Evolutionary conservation across 2,329 filamentous ascomycete genomes (phyloP), one percentile per base, ranked within the genome.

Genomic region (Xylaria sp.): DNA sequence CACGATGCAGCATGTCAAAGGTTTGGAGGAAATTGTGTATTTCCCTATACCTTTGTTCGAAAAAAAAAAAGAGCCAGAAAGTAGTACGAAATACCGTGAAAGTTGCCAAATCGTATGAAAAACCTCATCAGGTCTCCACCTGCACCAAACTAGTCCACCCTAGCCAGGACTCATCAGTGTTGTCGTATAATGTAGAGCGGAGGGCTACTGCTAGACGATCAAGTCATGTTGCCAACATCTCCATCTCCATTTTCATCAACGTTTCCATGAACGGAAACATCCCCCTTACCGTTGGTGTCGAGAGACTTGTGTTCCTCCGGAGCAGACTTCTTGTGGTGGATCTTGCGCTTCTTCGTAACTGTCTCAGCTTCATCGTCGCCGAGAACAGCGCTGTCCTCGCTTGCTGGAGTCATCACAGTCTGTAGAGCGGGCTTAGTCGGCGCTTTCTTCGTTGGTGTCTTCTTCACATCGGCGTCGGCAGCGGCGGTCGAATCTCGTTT

Each of bases 331-430:
- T 61, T 57, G 13, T 41, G 29, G 34, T 24, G 26, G 19, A 37
- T 50, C 13, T 54, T 64, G 22, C 47, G 47, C 41, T 65, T 62
- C 44, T 65, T 60, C 38, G 41, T 50, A 2, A 53, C 57, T 16
- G 48, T 52, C 45, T 52, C 43, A 16, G 48, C 43, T 7, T 44
- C 55, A 16, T 43, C 47, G n/a, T 44, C 48, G 7, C 42, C 38
- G 13, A 20, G 20, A 17, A 38, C 26, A 26, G 50, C 50, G 40
- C 51, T 58, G 42, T 49, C 56, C 21, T 52, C 46, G 50, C 52
- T 54, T 20, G 41, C 26, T 13, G 48, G 39, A n/a, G n/a, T n/a
- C 19, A 19, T 21, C 19, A 4, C 17, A 16, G 20, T 19, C 17
- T 19, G 4, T 42, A 9, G 41, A 16, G 41, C 37, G 22, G 39